Evolutionary conservation across 768 basidiomycete genomes (phyloP).

Genomic region (Naematelia aurantialba): DNA sequence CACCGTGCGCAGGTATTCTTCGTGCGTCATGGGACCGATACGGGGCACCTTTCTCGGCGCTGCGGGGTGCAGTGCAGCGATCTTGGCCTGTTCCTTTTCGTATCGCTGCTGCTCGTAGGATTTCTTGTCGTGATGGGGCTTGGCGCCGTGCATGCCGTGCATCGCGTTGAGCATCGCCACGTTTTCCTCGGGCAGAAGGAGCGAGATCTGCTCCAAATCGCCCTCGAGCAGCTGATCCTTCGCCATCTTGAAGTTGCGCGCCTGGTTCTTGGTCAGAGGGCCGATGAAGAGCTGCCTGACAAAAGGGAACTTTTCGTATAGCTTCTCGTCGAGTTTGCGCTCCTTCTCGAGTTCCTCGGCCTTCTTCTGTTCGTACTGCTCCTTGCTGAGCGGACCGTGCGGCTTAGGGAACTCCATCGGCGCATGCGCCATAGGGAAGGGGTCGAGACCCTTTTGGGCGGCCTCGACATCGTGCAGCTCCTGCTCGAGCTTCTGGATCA

Average conservation of each 20-base stretch:
- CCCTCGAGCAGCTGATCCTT: conserved; percentile 29
- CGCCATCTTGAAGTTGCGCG: conserved; percentile 23
- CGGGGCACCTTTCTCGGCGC: neutral
- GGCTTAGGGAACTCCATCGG: conserved; percentile 26
- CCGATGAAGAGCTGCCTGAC: conserved; percentile 40
- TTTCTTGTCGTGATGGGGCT: conserved; percentile 9
- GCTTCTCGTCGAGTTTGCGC: conserved; percentile 20
- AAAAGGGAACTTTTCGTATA: conserved; percentile 33
- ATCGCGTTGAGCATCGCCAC: neutral
- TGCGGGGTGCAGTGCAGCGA: conserved; percentile 6
- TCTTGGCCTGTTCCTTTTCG: conserved; percentile 35
- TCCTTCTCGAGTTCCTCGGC: conserved; percentile 13
- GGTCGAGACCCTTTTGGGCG: conserved; percentile 34
- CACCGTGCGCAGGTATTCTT: conserved; percentile 26
- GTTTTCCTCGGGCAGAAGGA: conserved; percentile 32
- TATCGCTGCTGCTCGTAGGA: conserved; percentile 24
- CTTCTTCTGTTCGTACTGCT: conserved; percentile 23
- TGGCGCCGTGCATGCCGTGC: neutral
- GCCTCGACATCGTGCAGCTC: conserved; percentile 28
- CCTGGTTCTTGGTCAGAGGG: conserved; percentile 37
- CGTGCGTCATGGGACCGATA: conserved; percentile 31
- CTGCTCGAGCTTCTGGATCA: conserved; percentile 34
- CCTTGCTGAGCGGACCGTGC: conserved; percentile 34
- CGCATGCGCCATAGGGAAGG: conserved; percentile 26
- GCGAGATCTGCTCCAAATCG: conserved; percentile 26